These are phyloP conservation scores for Baudoinia panamericana DNA, from an alignment of 495 filamentous ascomycete genomes.

Conservation along the genomic window DNA sequence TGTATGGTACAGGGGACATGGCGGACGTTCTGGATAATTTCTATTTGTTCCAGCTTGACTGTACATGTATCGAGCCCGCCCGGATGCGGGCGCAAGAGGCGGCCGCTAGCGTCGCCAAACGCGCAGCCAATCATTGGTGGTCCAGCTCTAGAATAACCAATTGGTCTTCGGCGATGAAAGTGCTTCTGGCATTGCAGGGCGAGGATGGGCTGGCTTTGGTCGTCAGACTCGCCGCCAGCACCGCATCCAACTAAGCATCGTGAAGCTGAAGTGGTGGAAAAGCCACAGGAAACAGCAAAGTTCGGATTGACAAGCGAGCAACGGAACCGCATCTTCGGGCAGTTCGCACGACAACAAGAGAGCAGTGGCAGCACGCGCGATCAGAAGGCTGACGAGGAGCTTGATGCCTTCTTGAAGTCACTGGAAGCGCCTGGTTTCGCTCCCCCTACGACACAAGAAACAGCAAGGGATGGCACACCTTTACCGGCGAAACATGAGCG, in stretches of 20 bases:
- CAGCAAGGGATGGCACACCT: constrained; percentile 3
- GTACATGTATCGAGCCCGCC: too few relatives aligned
- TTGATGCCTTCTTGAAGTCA: constrained; percentile 43
- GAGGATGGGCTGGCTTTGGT: constrained; percentile 29
- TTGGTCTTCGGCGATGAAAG: too few relatives aligned
- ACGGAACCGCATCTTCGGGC: constrained; percentile 14
- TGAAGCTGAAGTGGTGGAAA: neutral
- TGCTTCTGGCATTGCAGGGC: too few relatives aligned
- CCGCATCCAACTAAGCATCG: neutral
- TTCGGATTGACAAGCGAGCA: constrained; percentile 13
- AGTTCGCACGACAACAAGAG: neutral
- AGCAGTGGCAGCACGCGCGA: constrained; percentile 2
- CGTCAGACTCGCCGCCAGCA: constrained; percentile 14
- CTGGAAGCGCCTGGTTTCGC: constrained; percentile 29
- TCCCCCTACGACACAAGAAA: constrained; percentile 8
- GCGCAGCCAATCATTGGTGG: too few relatives aligned
- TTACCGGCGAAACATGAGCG: neutral
- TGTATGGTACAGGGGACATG: too few relatives aligned
- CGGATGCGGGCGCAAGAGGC: too few relatives aligned
- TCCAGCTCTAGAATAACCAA: too few relatives aligned
- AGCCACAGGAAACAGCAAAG: neutral
- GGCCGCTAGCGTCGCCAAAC: too few relatives aligned
- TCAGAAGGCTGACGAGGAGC: constrained; percentile 47
- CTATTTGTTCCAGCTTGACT: too few relatives aligned
- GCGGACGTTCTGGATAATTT: too few relatives aligned